A percentile compares a stretch with the other conserved stretches of the same genome.
Evolutionary conservation across 1,284 basidiomycete species (phyloP).

Genomic region (Irpex lacteus): DNA sequence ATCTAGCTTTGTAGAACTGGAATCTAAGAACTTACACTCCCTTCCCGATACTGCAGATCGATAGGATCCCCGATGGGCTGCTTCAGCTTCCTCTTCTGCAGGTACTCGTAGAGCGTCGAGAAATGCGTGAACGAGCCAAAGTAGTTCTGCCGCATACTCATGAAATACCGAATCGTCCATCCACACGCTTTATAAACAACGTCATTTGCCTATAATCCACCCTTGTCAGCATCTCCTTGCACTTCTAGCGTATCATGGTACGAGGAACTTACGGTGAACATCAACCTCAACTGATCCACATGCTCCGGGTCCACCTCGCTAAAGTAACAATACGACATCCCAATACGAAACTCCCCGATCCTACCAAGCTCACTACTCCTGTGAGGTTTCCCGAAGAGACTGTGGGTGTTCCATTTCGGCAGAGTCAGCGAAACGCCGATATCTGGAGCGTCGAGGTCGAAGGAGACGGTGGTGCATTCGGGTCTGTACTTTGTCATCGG

Average conservation of each 20-base stretch:
- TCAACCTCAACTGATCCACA: slow-evolving; percentile 75
- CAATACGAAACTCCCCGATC: slow-evolving; percentile 54
- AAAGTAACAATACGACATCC: slow-evolving; percentile 76
- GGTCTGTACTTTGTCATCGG: slow-evolving; percentile 75
- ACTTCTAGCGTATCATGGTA: too few relatives aligned
- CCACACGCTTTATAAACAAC: slow-evolving; percentile 74
- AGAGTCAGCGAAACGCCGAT: slow-evolving; percentile 60
- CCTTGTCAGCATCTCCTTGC: too few relatives aligned
- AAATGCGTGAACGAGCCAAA: slow-evolving; percentile 91
- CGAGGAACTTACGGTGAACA: slow-evolving; percentile 66
- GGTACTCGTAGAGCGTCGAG: slow-evolving; percentile 80
- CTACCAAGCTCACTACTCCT: slow-evolving; percentile 57
- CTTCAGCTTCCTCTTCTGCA: slow-evolving; percentile 61
- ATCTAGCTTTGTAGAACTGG: background rate
- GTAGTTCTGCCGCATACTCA: slow-evolving; percentile 89
- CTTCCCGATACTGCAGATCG: slow-evolving; percentile 73
- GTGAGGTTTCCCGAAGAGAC: slow-evolving; percentile 59
- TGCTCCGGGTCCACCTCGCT: slow-evolving; percentile 64
- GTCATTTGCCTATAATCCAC: slow-evolving; percentile 39
- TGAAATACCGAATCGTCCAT: slow-evolving; percentile 84
- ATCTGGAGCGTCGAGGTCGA: slow-evolving; percentile 62
- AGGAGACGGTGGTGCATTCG: slow-evolving; percentile 64
- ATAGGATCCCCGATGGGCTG: slow-evolving; percentile 78
- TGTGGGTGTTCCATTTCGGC: slow-evolving; percentile 88
- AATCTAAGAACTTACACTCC: slow-evolving; percentile 40